Base-by-base conservation (phyloP, 2,329 filamentous ascomycete genomes). In the Aureobasidium namibiae region DNA sequence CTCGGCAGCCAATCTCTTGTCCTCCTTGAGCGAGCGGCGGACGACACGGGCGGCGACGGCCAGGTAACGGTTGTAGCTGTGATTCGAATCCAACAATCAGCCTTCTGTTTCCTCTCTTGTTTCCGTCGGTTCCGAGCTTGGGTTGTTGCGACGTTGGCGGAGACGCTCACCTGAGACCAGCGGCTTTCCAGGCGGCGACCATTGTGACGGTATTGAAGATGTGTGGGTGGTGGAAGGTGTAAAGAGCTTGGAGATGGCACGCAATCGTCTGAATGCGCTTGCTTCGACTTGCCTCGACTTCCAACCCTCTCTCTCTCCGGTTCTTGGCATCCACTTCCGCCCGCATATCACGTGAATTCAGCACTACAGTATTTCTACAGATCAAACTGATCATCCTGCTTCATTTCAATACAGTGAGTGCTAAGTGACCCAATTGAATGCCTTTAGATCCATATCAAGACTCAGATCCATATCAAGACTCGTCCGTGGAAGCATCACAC, bases 11-110 rank as follows among this genome's bases (percentile, higher is more conserved):
- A 96, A 76, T 79, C 94, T 86, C 81, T 91, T 88, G 61, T 94
- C 90, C 73, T 99, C 94, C 84, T 97, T 96, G 76, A 99, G 83
- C 75, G 91, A 95, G 76, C 90, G 89, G 80, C 95, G 94, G 76
- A 99, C 89, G 73, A 90, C 89, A 78, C 92, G 91, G 78, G 92
- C 86, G 72, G 94, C 91, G 79, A 99, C 85, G 73, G 92, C 86
- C 75, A 99, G 87, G 87, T 96, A 97, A 81, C 92, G 94, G 88
- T 99, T 99, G 90, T 99, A 99, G 81, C 94, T 99, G 76, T 74
- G 58, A 38, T 34, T 46, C 41, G 39, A 34, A 39, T 13, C 33
- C 36, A 38, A 44, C 16, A 48, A 57, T 57, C 54, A 57, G 54
- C 24, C 14, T 18, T 38, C 11, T 59, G 53, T 34, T 26, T 39